These are phyloP conservation scores for Leccinellum albellum DNA, from an alignment of 768 basidiomycete species.

Conservation along the genomic window DNA sequence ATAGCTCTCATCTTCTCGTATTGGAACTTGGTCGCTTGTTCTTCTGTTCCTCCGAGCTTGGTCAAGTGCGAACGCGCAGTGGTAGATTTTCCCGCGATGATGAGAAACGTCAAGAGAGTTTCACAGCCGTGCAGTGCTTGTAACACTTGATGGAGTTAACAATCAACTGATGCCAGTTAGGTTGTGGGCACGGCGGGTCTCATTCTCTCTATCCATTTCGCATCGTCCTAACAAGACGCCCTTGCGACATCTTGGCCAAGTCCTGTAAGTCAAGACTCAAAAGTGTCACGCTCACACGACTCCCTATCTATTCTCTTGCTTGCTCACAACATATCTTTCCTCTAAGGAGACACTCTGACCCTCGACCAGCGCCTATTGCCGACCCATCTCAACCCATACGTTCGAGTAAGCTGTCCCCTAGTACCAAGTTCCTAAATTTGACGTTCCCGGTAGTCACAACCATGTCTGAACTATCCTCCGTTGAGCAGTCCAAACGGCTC, in stretches of 20 bases:
- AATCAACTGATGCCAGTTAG: background rate
- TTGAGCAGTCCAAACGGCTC: conserved; percentile 84
- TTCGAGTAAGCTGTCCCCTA: conserved; percentile 7
- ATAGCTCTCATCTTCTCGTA: conserved; percentile 53
- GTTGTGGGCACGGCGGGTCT: conserved; percentile 1
- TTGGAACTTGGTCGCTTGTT: background rate
- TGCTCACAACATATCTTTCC: background rate
- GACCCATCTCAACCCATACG: background rate
- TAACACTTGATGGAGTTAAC: background rate
- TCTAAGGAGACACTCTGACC: conserved; percentile 10
- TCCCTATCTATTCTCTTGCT: background rate
- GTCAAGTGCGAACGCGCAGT: conserved; percentile 1
- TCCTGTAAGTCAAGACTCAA: conserved; percentile 15
- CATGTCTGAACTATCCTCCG: conserved; percentile 33
- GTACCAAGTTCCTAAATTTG: background rate
- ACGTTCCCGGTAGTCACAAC: conserved; percentile 1
- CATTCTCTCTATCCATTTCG: background rate
- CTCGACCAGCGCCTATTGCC: conserved; percentile 10
- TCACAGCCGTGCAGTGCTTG: background rate
- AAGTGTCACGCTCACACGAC: background rate
- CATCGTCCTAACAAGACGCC: conserved; percentile 9
- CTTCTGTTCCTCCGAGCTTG: background rate
- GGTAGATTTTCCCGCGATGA: conserved; percentile 4
- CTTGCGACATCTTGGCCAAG: conserved; percentile 9
- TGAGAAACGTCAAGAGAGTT: conserved; percentile 12